Base-by-base conservation (phyloP, 495 filamentous ascomycete genomes). In the Penicillium nucicola region DNA sequence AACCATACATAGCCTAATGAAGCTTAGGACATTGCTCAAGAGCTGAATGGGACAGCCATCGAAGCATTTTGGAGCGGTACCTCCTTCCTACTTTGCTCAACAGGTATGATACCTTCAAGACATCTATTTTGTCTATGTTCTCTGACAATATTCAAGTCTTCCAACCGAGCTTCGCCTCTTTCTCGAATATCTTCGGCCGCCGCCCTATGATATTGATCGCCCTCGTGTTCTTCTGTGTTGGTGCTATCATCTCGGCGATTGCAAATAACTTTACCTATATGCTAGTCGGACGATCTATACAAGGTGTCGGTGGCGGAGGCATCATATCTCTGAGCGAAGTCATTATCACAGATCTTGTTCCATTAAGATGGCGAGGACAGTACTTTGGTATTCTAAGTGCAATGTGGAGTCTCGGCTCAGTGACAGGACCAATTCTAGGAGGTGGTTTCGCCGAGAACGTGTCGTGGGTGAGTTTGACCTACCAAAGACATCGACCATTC, bases 271-370 rank as follows among this genome's bases (percentile, higher is more conserved):
- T 89, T 60, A 82, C 78, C 4, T 62, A 81, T 25, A 76, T 91
- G 58, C 76, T 89, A 11, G 74, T 84, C 28, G 85, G 85, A 3
- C 75, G 87, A 7, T 74, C 78, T 0, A 76, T 90, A 17, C 86
- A 89, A 50, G 87, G 87, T 36, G 63, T 87, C 17, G 87, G 87
- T 8, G 86, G 84, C 20, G 86, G 87, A n/a, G 87, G 87, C 0
- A 70, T 91, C 32, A 74, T 88, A 14, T 74, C 77, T 5, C 60
- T 89, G 50, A 78, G 76, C 1, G 84, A 88, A 58, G 82, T 89
- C 17, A 67, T 90, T 14, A 75, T 90, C 37, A 87, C 85, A 0
- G 87, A 90, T 55, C 64, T 90, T 10, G 79, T 80, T 11, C 74
- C 77, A 0, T 60, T 80, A 5, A 54, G 70, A 13, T 60, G 65